Evolutionary conservation across 345 rosid genomes (phyloP).

Genomic region (Cardamine resedifolia): DNA sequence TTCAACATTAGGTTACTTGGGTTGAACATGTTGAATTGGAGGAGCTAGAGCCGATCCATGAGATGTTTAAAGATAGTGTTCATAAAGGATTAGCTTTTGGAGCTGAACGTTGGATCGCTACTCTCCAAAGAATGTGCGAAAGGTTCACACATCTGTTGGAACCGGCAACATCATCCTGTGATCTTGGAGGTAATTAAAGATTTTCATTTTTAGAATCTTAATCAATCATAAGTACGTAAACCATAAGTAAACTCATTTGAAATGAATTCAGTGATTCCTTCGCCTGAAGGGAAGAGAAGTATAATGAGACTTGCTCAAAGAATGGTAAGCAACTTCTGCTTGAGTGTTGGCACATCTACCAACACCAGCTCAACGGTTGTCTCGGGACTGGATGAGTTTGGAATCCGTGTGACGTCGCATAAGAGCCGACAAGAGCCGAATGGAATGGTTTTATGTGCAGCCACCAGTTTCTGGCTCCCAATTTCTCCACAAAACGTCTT

Average conservation of each 20-base stretch:
- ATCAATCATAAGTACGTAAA: background rate
- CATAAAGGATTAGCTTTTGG: conserved; percentile 80
- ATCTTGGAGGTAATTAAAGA: conserved; percentile 55
- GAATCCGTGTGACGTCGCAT: conserved; percentile 76
- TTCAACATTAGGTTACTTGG: conserved; percentile 69
- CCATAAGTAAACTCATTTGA: background rate
- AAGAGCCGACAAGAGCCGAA: conserved; percentile 58
- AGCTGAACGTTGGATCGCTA: conserved; percentile 88
- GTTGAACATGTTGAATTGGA: conserved; percentile 82
- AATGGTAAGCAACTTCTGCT: conserved; percentile 84
- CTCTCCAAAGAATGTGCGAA: conserved; percentile 79
- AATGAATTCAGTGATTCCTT: conserved; percentile 56
- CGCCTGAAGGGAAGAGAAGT: conserved; percentile 83
- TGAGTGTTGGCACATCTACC: conserved; percentile 74
- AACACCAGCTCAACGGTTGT: conserved; percentile 60
- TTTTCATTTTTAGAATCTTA: background rate
- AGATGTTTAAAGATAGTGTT: conserved; percentile 57
- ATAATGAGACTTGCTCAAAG: conserved; percentile 95
- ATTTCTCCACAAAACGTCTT: conserved; percentile 68
- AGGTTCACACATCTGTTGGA: conserved; percentile 66
- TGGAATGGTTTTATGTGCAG: conserved; percentile 86
- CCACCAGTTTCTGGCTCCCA: conserved; percentile 93
- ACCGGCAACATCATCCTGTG: conserved; percentile 58
- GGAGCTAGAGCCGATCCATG: conserved; percentile 55
- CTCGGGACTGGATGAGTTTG: conserved; percentile 62